These are phyloP conservation scores for Hysterium pulicare DNA, from an alignment of 2,329 filamentous ascomycete genomes.

Conservation along the genomic window DNA sequence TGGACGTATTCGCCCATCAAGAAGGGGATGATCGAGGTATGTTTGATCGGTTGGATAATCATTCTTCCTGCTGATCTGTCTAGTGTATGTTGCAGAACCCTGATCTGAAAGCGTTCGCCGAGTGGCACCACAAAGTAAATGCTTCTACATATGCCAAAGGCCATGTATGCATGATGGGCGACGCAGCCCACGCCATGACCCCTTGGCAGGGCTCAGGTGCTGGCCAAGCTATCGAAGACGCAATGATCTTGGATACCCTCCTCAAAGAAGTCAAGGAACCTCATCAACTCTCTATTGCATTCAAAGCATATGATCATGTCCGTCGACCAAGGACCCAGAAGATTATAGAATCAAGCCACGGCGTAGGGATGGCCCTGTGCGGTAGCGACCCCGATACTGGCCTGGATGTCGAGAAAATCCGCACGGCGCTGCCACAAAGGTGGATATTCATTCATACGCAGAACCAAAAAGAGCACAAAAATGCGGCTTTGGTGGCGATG, in stretches of 20 bases:
- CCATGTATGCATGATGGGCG: constrained; percentile 46
- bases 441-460: constrained; percentile 10
- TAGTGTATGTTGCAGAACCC: constrained; percentile 10
- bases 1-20: constrained; percentile 32
- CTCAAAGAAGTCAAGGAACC: constrained; percentile 17
- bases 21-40: constrained; percentile 44
- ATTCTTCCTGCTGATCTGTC: background rate
- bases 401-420: constrained; percentile 10
- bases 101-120: constrained; percentile 7
- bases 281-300: constrained; percentile 23
- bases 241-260: constrained; percentile 38
- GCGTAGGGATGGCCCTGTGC: background rate
- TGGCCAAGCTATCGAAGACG: constrained; percentile 52
- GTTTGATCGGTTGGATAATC: constrained; percentile 38
- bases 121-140: constrained; percentile 4
- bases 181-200: constrained; percentile 51
- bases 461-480: constrained; percentile 7
- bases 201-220: constrained; percentile 53
- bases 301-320: constrained; percentile 30
- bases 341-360: constrained; percentile 9
- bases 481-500: constrained; percentile 6
- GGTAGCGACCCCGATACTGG: constrained; percentile 5
- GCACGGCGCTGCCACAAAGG: constrained; percentile 5
- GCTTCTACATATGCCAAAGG: constrained; percentile 10
- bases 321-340: constrained; percentile 11